phyloP scores from a whole-genome alignment of 768 basidiomycete species.

The Termitomyces sp. region DNA sequence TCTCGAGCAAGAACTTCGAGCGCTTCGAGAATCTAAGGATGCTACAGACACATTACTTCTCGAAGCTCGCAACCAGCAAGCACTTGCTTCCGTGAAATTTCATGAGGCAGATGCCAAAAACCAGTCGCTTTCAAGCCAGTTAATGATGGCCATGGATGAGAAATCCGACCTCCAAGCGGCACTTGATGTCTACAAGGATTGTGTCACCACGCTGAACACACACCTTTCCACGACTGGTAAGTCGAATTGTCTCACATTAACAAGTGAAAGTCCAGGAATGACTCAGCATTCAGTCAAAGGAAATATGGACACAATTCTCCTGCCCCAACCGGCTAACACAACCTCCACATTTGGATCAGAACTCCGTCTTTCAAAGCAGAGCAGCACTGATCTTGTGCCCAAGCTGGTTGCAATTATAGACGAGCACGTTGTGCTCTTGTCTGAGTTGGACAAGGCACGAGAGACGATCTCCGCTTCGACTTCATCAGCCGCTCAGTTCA shows the following conservation, averaged over 20 bases:
- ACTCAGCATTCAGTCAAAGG: neutral
- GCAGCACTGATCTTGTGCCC: conserved; percentile 7
- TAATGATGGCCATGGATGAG: conserved; percentile 4
- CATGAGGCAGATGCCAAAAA: conserved; percentile 2
- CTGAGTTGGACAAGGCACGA: conserved; percentile 8
- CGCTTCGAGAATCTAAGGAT: neutral
- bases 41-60: neutral
- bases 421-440: conserved; percentile 5
- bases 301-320: neutral
- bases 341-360: conserved; percentile 4
- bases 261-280: neutral
- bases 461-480: conserved; percentile 2
- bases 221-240: neutral
- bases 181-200: neutral
- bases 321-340: neutral
- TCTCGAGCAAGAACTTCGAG: neutral
- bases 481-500: conserved; percentile 2
- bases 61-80: neutral
- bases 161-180: neutral
- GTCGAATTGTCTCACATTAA: neutral
- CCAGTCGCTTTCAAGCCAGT: conserved; percentile 4
- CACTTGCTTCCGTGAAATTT: neutral
- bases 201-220: conserved; percentile 3
- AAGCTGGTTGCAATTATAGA: conserved; percentile 10
- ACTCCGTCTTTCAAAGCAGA: conserved; percentile 7